Percentiles rank a stretch among this genome's conserved stretches.
Evolutionary conservation across 352 stramenopile species (phyloP).

Genomic region (Pythium sukuiense): DNA sequence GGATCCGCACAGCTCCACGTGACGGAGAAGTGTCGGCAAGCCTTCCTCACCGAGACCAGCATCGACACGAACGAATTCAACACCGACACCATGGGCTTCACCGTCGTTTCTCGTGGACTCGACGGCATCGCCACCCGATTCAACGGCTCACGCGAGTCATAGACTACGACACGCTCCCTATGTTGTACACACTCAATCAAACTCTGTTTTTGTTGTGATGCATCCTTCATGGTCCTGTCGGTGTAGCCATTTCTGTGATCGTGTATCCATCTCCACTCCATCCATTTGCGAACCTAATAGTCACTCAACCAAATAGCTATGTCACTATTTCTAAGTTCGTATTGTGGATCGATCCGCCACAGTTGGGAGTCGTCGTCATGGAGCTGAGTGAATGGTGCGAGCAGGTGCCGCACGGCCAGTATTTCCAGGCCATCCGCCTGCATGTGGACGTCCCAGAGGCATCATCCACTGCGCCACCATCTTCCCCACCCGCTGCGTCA

Average conservation of each 20-base stretch:
- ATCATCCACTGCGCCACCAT: not conserved
- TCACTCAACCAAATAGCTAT: conserved; percentile 17
- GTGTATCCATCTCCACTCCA: conserved; percentile 4
- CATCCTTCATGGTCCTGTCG: no score
- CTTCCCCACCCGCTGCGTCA: not conserved
- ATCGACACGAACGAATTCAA: conserved; percentile 60
- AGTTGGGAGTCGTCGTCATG: conserved; percentile 18
- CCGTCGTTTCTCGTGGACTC: conserved; percentile 54
- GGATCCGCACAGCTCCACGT: conserved; percentile 40
- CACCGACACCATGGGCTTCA: conserved; percentile 47
- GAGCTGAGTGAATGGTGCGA: conserved; percentile 34
- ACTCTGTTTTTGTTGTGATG: no score
- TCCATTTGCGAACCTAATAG: conserved; percentile 20
- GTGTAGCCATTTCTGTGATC: conserved; percentile 8
- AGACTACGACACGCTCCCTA: not conserved
- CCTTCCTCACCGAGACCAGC: conserved; percentile 53
- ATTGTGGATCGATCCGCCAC: conserved; percentile 8
- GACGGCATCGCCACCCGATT: conserved; percentile 44
- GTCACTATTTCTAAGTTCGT: conserved; percentile 22
- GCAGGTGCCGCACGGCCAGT: conserved; percentile 29
- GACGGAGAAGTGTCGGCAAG: conserved; percentile 41
- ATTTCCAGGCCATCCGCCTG: conserved; percentile 33
- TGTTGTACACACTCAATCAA: no score
- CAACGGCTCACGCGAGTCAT: not conserved
- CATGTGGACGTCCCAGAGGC: conserved; percentile 11